A percentile compares a stretch with the other conserved stretches of the same genome.
These are phyloP conservation scores for Panaeolus cyanescens DNA, from an alignment of 768 basidiomycete genomes.

Conservation along the genomic window DNA sequence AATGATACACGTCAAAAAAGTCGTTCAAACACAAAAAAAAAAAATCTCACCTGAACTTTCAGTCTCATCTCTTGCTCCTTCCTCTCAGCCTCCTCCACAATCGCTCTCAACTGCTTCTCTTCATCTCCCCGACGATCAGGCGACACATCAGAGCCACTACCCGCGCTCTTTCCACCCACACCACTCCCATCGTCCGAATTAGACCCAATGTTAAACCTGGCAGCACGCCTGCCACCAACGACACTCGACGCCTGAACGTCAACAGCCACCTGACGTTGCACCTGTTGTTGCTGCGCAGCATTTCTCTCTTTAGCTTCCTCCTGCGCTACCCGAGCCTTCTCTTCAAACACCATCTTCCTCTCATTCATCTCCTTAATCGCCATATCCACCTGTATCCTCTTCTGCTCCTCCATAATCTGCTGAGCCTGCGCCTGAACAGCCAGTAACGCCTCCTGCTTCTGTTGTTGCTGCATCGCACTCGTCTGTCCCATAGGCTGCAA, in stretches of 20 bases:
- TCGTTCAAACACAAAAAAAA: not conserved
- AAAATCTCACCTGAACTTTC: not conserved
- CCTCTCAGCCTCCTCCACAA: constrained; percentile 10
- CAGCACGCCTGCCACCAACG: constrained; percentile 11
- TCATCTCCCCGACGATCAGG: constrained; percentile 8
- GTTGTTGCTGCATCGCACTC: not conserved
- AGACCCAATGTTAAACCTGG: constrained; percentile 61
- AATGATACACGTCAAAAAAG: not conserved
- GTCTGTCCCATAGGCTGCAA: not conserved
- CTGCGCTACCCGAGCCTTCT: not conserved
- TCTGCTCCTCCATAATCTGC: constrained; percentile 10
- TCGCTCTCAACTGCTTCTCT: constrained; percentile 3
- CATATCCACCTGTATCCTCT: constrained; percentile 8
- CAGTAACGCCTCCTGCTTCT: not conserved
- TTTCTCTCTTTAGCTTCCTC: not conserved
- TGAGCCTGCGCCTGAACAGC: constrained; percentile 2
- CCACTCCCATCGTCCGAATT: constrained; percentile 53
- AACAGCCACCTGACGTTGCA: not conserved
- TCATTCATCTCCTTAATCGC: not conserved
- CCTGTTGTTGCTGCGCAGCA: not conserved
- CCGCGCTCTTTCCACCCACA: constrained; percentile 35
- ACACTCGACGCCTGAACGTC: not conserved
- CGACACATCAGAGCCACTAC: constrained; percentile 33
- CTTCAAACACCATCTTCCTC: constrained; percentile 4
- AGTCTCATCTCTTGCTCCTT: not conserved